Evolutionary conservation across 1,139 yeast species (phyloP), one percentile per base, ranked within the genome.

Genomic region (Hyphopichia pseudoburtonii): DNA sequence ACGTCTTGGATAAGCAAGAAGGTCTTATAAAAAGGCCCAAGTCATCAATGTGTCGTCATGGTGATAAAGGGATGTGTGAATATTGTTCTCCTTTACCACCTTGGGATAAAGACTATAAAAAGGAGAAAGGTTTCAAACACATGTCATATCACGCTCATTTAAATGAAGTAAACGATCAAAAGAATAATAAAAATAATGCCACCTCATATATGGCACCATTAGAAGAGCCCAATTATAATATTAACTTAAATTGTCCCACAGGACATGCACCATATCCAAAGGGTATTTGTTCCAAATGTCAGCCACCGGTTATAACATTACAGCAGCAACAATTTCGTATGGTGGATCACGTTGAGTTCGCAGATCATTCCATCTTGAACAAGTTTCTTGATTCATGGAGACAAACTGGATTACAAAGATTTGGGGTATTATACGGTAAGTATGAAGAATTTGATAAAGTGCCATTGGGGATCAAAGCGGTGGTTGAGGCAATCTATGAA

Each of bases 321-420:
- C 95, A 86, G 57, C 90, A 83, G 57, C 98, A 94, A 59, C 72
- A 76, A 33, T 94, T 86, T 59, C 76, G 99, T 53, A 87, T 92
- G 96, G 96, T 94, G 16, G 99, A 94, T 60, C 97, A 94, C 64
- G 94, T 92, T 22, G 97, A 92, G 59, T 86, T 90, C 60, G 81
- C 89, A 15, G 80, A 78, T 43, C 78, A 89, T 32, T 68, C 71
- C 4, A 76, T 89, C 25, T 77, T 94, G 40, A 87, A 92, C 57
- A 70, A 75, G 28, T 92, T 94, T 60, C 86, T 94, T 41, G 94
- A 92, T 47, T 68, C 86, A 12, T 92, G 99, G 99, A 80, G 99
- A 62, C 67, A 71, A 41, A 78, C 94, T 0, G 97, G 97, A 1
- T 69, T 78, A 14, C 99, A 94, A 62, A 73, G 98, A 51, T 75